A percentile compares a stretch with the other conserved stretches of the same genome.
These are phyloP conservation scores for Erythrophleum fordii DNA, from an alignment of 306 rosid genomes.

Conservation along the genomic window DNA sequence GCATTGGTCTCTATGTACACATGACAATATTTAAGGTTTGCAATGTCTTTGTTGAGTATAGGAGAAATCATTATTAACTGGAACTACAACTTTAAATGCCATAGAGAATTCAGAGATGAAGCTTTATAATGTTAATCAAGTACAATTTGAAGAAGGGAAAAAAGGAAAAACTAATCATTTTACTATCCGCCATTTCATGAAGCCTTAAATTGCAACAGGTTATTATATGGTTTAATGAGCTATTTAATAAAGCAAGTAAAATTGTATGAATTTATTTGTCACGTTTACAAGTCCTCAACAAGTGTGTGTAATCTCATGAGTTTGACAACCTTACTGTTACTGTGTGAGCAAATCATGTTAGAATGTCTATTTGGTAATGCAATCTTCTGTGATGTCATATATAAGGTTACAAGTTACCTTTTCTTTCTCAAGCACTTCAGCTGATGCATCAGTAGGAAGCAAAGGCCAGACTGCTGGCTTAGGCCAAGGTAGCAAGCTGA, in stretches of 20 bases:
- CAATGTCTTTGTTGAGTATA: background rate
- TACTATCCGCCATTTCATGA: no score
- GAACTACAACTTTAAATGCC: background rate
- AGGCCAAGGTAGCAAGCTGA: conserved; percentile 99
- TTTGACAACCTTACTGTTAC: background rate
- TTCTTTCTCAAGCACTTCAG: conserved; percentile 89
- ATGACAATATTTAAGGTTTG: background rate
- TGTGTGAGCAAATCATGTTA: background rate
- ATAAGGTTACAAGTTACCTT: conserved; percentile 59
- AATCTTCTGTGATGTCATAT: conserved; percentile 23
- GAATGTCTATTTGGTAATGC: background rate
- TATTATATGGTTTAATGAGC: background rate
- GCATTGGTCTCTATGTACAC: background rate
- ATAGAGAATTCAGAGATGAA: background rate
- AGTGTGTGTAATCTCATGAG: background rate
- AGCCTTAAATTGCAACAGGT: background rate
- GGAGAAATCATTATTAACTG: background rate
- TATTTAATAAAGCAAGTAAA: background rate
- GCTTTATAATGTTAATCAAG: background rate
- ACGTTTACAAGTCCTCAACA: background rate
- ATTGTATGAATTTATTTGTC: background rate
- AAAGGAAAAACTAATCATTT: no score
- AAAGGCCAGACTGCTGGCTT: conserved; percentile 93
- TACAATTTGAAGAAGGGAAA: background rate
- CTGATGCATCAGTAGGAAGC: conserved; percentile 83